Base-by-base conservation (phyloP, 345 rosid species). In the Acer campestre region DNA sequence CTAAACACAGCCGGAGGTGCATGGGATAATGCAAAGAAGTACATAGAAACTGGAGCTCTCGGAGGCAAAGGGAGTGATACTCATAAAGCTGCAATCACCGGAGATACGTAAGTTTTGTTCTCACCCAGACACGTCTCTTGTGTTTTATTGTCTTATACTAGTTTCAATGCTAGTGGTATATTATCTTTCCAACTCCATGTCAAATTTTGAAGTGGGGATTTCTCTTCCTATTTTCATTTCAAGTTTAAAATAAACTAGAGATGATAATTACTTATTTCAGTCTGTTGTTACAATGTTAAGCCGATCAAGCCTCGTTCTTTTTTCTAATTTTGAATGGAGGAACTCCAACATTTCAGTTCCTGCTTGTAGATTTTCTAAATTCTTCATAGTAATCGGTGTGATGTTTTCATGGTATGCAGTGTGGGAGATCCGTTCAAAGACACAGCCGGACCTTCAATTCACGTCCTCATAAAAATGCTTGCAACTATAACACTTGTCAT, bases 341-440 rank as follows among this genome's bases (percentile, higher is more conserved):
- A 64, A 48, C 14, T 46, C 61, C 4, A n/a, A 59, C 7, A 73
- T 49, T 53, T 17, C 10, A 55, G 20, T 13, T 6, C 14, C 55
- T 59, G 14, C 20, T 1, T 17, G 29, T 22, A 29, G 61, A 9
- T 16, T 63, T 16, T 74, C 48, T 63, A 27, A 63, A 22, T 25
- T 64, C 29, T 25, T 0, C 1, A 25, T 4, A 27, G 76, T 38
- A 20, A 29, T 61, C 55, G 9, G 22, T 42, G 16, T 11, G 20
- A 68, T 61, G n/a, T n/a, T 27, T 63, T 12, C 27, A 20, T 72
- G 71, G 44, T 29, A n/a, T 86, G 92, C 93, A 96, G 99, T 8
- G 98, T 96, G 77, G 99, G 99, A 76, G 99, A 96, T 76, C 99
- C 98, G 14, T 94, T 96, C 87, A 96, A 96, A 80, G 99, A 94